phyloP scores from a whole-genome alignment of 2,329 filamentous ascomycete species.

The Pseudogymnoascus sp. region DNA sequence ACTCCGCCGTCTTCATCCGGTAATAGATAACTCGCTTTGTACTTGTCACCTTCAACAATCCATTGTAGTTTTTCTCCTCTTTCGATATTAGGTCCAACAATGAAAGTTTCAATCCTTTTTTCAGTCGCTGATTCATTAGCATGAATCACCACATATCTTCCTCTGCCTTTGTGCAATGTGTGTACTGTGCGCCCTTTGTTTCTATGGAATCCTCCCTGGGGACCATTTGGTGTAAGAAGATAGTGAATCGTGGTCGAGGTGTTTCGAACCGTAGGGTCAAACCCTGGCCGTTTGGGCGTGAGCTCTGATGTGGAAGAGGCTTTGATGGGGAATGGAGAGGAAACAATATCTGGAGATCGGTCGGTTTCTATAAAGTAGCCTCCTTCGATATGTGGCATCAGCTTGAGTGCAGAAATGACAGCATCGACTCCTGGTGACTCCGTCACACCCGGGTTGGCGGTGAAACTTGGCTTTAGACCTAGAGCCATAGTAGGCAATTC shows the following conservation, averaged over 20 bases:
- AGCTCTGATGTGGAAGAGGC: conserved; percentile 31
- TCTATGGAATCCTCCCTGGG: conserved; percentile 55
- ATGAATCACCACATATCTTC: conserved; percentile 58
- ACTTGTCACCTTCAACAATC: conserved; percentile 62
- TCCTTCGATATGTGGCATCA: conserved; percentile 54
- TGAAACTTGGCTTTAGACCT: conserved; percentile 24
- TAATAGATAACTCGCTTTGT: conserved; percentile 56
- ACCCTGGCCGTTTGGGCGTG: conserved; percentile 31
- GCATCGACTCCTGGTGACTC: conserved; percentile 30
- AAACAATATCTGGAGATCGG: conserved; percentile 42
- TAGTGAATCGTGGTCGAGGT: conserved; percentile 59
- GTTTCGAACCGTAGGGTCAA: conserved; percentile 38
- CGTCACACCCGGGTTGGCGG: conserved; percentile 18
- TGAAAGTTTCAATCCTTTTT: conserved; percentile 54
- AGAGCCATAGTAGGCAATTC: background rate
- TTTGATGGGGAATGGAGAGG: conserved; percentile 46
- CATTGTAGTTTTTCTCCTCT: conserved; percentile 58
- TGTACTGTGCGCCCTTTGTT: conserved; percentile 58
- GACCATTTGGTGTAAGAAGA: conserved; percentile 48
- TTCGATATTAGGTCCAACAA: conserved; percentile 52
- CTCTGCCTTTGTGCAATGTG: conserved; percentile 56
- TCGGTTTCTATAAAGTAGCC: conserved; percentile 60
- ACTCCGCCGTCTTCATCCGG: conserved; percentile 34
- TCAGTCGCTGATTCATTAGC: conserved; percentile 37
- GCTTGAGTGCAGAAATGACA: conserved; percentile 39